These are phyloP conservation scores for Acanthamoeba triangularis DNA, from an alignment of 208 protist genomes.

Conservation along the genomic window DNA sequence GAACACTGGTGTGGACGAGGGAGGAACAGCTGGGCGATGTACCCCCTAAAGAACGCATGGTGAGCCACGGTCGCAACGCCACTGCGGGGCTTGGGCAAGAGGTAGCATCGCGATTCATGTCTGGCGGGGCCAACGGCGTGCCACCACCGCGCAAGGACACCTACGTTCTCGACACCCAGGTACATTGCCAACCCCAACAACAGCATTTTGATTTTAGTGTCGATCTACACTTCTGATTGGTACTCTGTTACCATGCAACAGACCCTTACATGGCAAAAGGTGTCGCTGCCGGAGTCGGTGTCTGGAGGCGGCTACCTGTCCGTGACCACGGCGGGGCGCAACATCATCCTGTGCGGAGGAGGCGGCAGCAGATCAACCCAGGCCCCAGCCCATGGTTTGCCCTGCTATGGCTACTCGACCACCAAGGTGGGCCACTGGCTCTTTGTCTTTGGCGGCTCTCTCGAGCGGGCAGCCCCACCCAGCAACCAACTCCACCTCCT, in stretches of 20 bases:
- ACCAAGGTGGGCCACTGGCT: constrained; percentile 53
- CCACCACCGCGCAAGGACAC: not conserved
- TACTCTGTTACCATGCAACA: not conserved
- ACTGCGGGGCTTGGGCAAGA: too few relatives aligned
- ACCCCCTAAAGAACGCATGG: not conserved
- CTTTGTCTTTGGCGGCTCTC: constrained; percentile 9
- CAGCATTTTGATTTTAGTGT: not conserved
- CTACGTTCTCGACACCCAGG: not conserved
- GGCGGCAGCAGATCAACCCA: not conserved
- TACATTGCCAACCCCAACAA: not conserved
- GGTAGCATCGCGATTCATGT: not conserved
- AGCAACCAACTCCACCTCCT: not conserved
- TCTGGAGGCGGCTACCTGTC: not conserved
- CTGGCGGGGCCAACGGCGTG: not conserved
- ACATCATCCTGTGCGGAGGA: not conserved
- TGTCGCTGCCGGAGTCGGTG: not conserved
- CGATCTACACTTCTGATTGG: too few relatives aligned
- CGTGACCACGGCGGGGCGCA: not conserved
- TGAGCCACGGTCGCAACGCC: too few relatives aligned
- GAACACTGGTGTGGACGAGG: not conserved
- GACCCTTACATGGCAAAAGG: not conserved
- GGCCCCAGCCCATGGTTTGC: not conserved
- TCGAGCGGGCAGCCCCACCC: not conserved
- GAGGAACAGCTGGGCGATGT: not conserved
- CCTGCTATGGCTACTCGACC: not conserved